phyloP scores from a whole-genome alignment of 1,139 yeast genomes.

The Debaryomycetaceae sp. region DNA sequence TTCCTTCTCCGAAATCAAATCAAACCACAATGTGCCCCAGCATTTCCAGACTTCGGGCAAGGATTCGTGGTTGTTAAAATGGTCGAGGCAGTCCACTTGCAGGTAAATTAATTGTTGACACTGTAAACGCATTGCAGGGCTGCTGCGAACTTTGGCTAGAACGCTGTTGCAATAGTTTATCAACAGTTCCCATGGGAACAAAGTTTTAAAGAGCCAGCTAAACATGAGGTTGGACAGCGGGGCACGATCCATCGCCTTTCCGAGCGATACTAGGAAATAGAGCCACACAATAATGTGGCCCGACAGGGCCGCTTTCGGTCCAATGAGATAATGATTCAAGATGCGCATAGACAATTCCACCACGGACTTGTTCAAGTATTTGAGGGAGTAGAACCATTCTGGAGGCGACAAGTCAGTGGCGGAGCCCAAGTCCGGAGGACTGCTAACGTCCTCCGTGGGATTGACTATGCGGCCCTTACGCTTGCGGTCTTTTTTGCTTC shows the following conservation, averaged over 20 bases:
- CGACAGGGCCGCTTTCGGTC: slow-evolving; percentile 60
- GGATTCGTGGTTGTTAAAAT: slow-evolving; percentile 46
- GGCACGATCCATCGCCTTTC: slow-evolving; percentile 39
- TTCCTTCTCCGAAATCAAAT: slow-evolving; percentile 36
- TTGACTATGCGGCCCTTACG: slow-evolving; percentile 29
- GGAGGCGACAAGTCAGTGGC: slow-evolving; percentile 27
- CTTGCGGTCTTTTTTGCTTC: slow-evolving; percentile 59
- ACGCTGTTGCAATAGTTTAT: slow-evolving; percentile 51
- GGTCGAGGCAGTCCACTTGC: slow-evolving; percentile 19
- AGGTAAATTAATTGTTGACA: slow-evolving; percentile 21
- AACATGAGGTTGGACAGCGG: slow-evolving; percentile 37
- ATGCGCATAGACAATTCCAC: slow-evolving; percentile 58
- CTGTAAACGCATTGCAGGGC: slow-evolving; percentile 12
- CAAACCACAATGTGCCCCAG: slow-evolving; percentile 81
- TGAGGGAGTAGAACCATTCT: slow-evolving; percentile 52
- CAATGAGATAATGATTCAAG: slow-evolving; percentile 51
- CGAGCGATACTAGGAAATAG: slow-evolving; percentile 53
- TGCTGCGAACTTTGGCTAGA: slow-evolving; percentile 21
- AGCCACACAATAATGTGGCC: slow-evolving; percentile 66
- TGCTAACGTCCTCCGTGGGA: slow-evolving; percentile 14
- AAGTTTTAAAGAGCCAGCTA: slow-evolving; percentile 38
- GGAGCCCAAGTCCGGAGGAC: slow-evolving; percentile 25
- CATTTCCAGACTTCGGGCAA: slow-evolving; percentile 74
- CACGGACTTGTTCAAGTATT: slow-evolving; percentile 51
- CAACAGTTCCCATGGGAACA: slow-evolving; percentile 60